A percentile compares a stretch with the other conserved stretches of the same genome.
Evolutionary conservation across 257 asterid genomes (phyloP).

Genomic region (Solanum ossicruentum): DNA sequence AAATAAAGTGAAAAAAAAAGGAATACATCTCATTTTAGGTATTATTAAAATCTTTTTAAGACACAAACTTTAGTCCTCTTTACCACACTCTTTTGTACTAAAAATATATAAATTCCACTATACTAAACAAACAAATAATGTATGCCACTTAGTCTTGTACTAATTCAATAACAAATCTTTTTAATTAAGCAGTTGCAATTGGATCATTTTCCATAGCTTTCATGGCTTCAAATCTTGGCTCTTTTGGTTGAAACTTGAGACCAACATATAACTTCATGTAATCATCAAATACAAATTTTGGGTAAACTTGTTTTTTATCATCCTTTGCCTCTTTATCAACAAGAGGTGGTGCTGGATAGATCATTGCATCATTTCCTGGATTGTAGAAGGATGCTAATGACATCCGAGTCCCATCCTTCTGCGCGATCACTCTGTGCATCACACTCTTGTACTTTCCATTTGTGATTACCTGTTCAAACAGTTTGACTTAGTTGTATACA

Average conservation of each 20-base stretch:
- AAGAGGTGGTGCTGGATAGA: slow-evolving; percentile 9
- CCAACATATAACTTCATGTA: slow-evolving; percentile 18
- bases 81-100: neutral
- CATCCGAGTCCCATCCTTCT: slow-evolving; percentile 11
- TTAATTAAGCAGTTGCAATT: neutral
- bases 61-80: neutral
- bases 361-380: slow-evolving; percentile 20
- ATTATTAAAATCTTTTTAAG: neutral
- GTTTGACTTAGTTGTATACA: neutral
- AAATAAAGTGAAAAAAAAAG: neutral
- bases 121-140: neutral
- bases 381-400: slow-evolving; percentile 19
- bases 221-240: slow-evolving; percentile 22
- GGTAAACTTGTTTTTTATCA: slow-evolving; percentile 4
- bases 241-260: slow-evolving; percentile 16
- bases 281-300: slow-evolving; percentile 14
- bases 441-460: slow-evolving; percentile 20
- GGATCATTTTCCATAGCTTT: slow-evolving; percentile 4
- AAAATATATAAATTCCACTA: neutral
- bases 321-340: neutral
- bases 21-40: neutral
- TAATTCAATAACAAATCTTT: neutral
- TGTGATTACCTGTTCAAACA: slow-evolving; percentile 5
- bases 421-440: slow-evolving; percentile 15
- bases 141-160: neutral